Percentiles rank a stretch among this genome's conserved stretches.
These are phyloP conservation scores for Saccharum officinarum DNA, from an alignment of 176 grass and related monocot species.

Conservation along the genomic window DNA sequence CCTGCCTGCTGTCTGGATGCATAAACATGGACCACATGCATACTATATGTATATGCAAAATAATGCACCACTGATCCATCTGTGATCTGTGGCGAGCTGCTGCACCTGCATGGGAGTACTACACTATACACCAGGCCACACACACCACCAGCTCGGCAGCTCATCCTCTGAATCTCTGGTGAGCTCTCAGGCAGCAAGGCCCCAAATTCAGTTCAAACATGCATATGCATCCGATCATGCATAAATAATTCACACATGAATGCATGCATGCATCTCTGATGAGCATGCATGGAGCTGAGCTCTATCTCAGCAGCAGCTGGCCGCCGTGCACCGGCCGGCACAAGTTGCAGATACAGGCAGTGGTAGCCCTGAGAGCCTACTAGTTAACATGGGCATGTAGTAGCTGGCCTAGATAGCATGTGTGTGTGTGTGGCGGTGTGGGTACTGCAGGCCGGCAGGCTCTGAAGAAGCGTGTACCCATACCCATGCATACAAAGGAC, in stretches of 20 bases:
- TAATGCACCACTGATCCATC: constrained; percentile 22
- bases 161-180: background rate
- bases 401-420: too few relatives aligned
- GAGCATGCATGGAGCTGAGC: too few relatives aligned
- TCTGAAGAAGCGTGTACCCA: constrained; percentile 24
- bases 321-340: background rate
- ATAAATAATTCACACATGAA: constrained; percentile 21
- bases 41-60: background rate
- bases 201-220: background rate
- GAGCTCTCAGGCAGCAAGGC: constrained; percentile 41
- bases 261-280: background rate
- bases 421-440: too few relatives aligned
- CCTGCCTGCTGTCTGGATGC: background rate
- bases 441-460: background rate
- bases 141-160: too few relatives aligned
- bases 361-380: constrained; percentile 21
- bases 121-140: too few relatives aligned
- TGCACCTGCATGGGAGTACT: background rate
- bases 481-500: constrained; percentile 24
- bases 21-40: constrained; percentile 29
- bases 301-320: too few relatives aligned
- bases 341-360: constrained; percentile 29
- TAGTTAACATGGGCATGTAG: background rate
- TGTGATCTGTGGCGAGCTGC: constrained; percentile 18
- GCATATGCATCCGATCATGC: background rate